Evolutionary conservation across 768 basidiomycete species (phyloP).

Genomic region (Tulasnella sp.): DNA sequence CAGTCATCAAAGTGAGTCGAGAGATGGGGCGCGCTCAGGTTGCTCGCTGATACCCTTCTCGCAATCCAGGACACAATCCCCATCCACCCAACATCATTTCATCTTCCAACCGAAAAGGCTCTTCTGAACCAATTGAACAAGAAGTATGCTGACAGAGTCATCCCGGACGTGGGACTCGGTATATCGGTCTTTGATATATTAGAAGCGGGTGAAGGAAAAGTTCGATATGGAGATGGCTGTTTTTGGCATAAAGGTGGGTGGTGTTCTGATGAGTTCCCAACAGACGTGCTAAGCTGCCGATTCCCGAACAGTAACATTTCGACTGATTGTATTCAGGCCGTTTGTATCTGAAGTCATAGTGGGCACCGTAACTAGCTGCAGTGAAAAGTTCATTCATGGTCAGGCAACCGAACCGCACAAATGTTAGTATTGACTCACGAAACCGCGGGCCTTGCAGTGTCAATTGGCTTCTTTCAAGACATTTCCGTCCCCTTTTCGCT

Average conservation of each 20-base stretch:
- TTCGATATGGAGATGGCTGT: slow-evolving; percentile 92
- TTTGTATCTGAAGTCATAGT: slow-evolving; percentile 88
- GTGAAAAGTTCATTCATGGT: slow-evolving; percentile 84
- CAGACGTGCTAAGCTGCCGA: neutral
- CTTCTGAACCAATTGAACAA: slow-evolving; percentile 87
- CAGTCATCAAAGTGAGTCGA: slow-evolving; percentile 45
- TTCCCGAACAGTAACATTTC: slow-evolving; percentile 69
- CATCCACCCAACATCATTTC: slow-evolving; percentile 86
- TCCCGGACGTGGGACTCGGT: slow-evolving; percentile 90
- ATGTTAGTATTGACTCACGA: slow-evolving; percentile 17
- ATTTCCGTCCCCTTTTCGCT: slow-evolving; percentile 80
- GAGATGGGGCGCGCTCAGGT: neutral
- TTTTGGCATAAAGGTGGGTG: slow-evolving; percentile 87
- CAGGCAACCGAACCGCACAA: slow-evolving; percentile 43
- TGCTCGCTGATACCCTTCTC: too few species aligned
- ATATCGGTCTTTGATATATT: slow-evolving; percentile 87
- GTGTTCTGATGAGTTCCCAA: neutral
- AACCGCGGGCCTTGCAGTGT: slow-evolving; percentile 54
- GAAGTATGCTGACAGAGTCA: slow-evolving; percentile 90
- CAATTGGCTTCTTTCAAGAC: slow-evolving; percentile 92
- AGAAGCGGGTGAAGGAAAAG: slow-evolving; percentile 86
- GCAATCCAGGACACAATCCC: slow-evolving; percentile 79
- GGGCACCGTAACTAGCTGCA: slow-evolving; percentile 85
- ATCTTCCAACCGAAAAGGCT: slow-evolving; percentile 72
- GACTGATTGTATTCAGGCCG: slow-evolving; percentile 89